Evolutionary conservation across 768 basidiomycete genomes (phyloP).

Genomic region (Boletus bicolor): DNA sequence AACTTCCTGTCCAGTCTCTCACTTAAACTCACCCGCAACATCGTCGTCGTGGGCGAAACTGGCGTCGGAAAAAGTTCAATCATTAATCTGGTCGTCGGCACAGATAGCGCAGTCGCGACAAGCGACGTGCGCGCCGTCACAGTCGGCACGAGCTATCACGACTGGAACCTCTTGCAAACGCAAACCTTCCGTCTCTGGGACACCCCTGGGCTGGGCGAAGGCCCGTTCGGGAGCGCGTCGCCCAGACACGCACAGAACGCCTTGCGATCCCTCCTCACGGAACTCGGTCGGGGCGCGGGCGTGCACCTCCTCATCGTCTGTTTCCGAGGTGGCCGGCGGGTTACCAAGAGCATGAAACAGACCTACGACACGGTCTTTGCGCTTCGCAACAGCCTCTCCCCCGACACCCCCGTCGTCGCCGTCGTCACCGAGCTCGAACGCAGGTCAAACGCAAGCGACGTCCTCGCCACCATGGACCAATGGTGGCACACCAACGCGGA

Average conservation of each 20-base stretch:
- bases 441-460: background rate
- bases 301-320: conserved; percentile 24
- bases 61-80: conserved; percentile 28
- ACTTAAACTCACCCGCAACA: conserved; percentile 23
- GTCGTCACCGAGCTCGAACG: conserved; percentile 21
- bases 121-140: conserved; percentile 21
- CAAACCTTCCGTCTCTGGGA: conserved; percentile 29
- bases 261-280: conserved; percentile 21
- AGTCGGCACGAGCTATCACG: conserved; percentile 21
- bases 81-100: conserved; percentile 16
- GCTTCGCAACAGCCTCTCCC: conserved; percentile 17
- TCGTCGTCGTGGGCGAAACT: conserved; percentile 41
- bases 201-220: conserved; percentile 19
- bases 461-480: conserved; percentile 18
- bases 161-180: conserved; percentile 18
- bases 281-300: conserved; percentile 14
- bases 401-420: conserved; percentile 18
- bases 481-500: conserved; percentile 21
- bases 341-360: conserved; percentile 21
- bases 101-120: conserved; percentile 12
- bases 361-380: conserved; percentile 16
- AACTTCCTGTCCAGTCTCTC: conserved; percentile 7
- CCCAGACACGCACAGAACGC: conserved; percentile 17
- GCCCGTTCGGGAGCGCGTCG: conserved; percentile 10
- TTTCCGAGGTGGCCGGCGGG: conserved; percentile 16